Conservation (phyloP, 306 rosid species). For the Dryas alaskensis region DNA sequence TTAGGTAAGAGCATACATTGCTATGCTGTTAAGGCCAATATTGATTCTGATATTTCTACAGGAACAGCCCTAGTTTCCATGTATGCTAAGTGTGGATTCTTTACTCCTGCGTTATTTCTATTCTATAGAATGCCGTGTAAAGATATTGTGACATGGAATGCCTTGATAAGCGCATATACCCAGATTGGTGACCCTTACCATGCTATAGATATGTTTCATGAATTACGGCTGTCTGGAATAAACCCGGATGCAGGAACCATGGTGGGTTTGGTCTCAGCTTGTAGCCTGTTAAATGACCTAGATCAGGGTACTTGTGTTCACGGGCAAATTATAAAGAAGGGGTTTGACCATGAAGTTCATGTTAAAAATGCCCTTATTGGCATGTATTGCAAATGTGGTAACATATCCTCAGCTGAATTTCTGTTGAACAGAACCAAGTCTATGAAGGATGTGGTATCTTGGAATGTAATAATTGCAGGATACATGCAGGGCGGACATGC, state of each 20-base stretch:
- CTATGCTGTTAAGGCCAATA: slow-evolving; percentile 41
- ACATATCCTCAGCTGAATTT: slow-evolving; percentile 46
- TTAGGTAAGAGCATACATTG: slow-evolving; percentile 62
- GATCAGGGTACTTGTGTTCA: slow-evolving; percentile 49
- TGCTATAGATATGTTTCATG: slow-evolving; percentile 41
- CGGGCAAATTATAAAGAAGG: slow-evolving; percentile 45
- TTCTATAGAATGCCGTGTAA: slow-evolving; percentile 46
- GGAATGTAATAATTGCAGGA: slow-evolving; percentile 70
- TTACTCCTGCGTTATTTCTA: slow-evolving; percentile 33
- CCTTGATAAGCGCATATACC: slow-evolving; percentile 50
- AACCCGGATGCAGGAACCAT: slow-evolving; percentile 58
- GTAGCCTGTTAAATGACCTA: slow-evolving; percentile 32
- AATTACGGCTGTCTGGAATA: slow-evolving; percentile 40
- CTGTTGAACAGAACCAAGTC: slow-evolving; percentile 40
- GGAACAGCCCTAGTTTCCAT: slow-evolving; percentile 53
- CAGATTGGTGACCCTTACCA: slow-evolving; percentile 44
- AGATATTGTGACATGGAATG: slow-evolving; percentile 74
- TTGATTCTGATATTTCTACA: slow-evolving; percentile 42
- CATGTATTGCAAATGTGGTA: slow-evolving; percentile 65
- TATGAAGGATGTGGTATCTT: slow-evolving; percentile 41
- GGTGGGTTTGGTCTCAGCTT: slow-evolving; percentile 49
- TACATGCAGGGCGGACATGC: slow-evolving; percentile 41
- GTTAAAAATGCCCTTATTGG: slow-evolving; percentile 54
- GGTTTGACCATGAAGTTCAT: slow-evolving; percentile 46
- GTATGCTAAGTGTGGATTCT: slow-evolving; percentile 51